Evolutionary conservation across 805 yeast species (phyloP).

Genomic region (Candida lessepsii): DNA sequence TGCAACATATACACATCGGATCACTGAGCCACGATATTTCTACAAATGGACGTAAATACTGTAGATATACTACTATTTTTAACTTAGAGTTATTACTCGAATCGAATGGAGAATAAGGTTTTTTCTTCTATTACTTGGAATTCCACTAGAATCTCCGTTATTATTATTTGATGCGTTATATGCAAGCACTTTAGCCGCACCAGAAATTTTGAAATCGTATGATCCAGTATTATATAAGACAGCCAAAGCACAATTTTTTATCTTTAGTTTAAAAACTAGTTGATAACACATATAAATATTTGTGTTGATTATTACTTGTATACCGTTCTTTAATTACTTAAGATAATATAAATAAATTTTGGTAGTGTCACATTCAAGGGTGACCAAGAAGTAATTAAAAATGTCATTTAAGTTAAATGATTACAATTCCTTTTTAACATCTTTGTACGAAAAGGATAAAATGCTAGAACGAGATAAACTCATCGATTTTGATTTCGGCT

Average conservation of each 20-base stretch:
- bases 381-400: not conserved
- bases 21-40: no score
- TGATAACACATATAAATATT: not conserved
- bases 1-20: no score
- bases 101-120: no score
- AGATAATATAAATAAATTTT: not conserved
- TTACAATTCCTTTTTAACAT: slow-evolving; percentile 27
- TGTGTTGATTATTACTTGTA: not conserved
- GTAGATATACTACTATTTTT: no score
- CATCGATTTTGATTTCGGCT: slow-evolving; percentile 15
- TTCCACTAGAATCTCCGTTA: not conserved
- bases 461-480: slow-evolving; percentile 8
- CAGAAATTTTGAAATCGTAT: slow-evolving; percentile 3
- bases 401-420: slow-evolving; percentile 32
- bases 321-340: not conserved
- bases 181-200: slow-evolving; percentile 5
- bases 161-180: not conserved
- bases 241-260: not conserved
- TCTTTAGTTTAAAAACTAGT: not conserved
- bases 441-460: slow-evolving; percentile 23
- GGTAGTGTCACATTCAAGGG: no score
- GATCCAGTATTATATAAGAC: slow-evolving; percentile 4
- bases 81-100: no score
- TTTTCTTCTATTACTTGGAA: not conserved
- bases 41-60: no score